Percentiles rank a stretch among this genome's conserved stretches.
phyloP scores from a whole-genome alignment of 768 basidiomycete genomes.

The Melanogaster broomeanus region DNA sequence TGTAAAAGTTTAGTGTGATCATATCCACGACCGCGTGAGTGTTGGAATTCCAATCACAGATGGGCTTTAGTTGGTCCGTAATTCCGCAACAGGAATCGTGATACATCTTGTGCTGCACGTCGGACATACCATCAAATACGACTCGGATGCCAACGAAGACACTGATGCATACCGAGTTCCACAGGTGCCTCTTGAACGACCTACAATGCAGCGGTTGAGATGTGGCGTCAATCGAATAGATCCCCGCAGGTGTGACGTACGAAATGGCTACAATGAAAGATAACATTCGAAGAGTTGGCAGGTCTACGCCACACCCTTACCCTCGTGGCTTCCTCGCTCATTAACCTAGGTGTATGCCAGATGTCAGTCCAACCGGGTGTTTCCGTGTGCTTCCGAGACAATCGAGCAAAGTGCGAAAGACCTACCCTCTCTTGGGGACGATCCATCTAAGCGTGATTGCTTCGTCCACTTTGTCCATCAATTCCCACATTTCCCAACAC shows the following conservation, averaged over 20 bases:
- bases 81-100: constrained; percentile 22
- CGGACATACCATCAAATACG: not conserved
- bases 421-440: constrained; percentile 23
- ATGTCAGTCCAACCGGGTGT: not conserved
- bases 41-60: no score
- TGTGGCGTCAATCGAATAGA: no score
- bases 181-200: constrained; percentile 30
- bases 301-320: constrained; percentile 33
- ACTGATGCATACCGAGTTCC: constrained; percentile 27
- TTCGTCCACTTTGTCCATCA: constrained; percentile 27
- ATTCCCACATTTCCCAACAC: constrained; percentile 28
- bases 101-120: constrained; percentile 24
- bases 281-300: constrained; percentile 27
- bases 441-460: constrained; percentile 31
- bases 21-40: no score
- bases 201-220: constrained; percentile 8
- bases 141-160: not conserved
- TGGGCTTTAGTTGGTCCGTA: constrained; percentile 7
- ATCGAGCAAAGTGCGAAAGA: not conserved
- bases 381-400: not conserved
- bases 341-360: constrained; percentile 13
- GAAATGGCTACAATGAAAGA: constrained; percentile 31
- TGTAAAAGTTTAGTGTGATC: no score
- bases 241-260: constrained; percentile 17
- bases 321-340: constrained; percentile 8